Evolutionary conservation across 2,329 filamentous ascomycete species (phyloP), one percentile per base, ranked within the genome.

Genomic region (Xylaria multiplex): DNA sequence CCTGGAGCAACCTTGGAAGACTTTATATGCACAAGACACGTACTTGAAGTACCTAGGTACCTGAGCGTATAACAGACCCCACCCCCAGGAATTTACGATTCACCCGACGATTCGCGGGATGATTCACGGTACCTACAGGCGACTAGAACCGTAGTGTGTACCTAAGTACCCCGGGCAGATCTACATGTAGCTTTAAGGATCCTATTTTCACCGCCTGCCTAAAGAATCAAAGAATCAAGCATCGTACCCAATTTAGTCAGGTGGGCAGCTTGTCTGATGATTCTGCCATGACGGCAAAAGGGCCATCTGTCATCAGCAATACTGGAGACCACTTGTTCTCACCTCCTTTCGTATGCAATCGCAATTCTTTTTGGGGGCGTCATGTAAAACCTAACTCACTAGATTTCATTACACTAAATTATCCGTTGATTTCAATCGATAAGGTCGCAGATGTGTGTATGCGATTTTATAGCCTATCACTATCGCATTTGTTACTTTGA

Each of bases 291-390:
- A 46, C 43, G 37, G 50, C 30, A 50, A 73, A 71, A 13, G 58
- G 65, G 71, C 71, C 72, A 73, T 68, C 71, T 73, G 71, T 73
- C 72, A 73, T 72, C 68, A 72, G 55, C 61, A 48, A 55, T 35
- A 59, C 30, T 60, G 35, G 53, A 56, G 27, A 57, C 52, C 53
- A 58, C 42, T 50, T 61, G n/a, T 53, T 27, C 5, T 24, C 46
- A 9, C 22, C 45, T 56, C 32, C 40, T 13, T 54, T 54, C 35
- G 11, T 27, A 43, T 43, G 32, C n/a, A 24, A 42, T 58, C 35
- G 32, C 42, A 43, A 3, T 32, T 30, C 2, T 58, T 55, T 53
- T 35, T 49, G 32, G 24, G 32, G 24, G 37, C 30, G 11, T 32
- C 19, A 24, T 24, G 2, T 16, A 13, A 30, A 27, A 46, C 37